Conservation (phyloP, 352 stramenopile species). For the Globisporangium uncinulatum region DNA sequence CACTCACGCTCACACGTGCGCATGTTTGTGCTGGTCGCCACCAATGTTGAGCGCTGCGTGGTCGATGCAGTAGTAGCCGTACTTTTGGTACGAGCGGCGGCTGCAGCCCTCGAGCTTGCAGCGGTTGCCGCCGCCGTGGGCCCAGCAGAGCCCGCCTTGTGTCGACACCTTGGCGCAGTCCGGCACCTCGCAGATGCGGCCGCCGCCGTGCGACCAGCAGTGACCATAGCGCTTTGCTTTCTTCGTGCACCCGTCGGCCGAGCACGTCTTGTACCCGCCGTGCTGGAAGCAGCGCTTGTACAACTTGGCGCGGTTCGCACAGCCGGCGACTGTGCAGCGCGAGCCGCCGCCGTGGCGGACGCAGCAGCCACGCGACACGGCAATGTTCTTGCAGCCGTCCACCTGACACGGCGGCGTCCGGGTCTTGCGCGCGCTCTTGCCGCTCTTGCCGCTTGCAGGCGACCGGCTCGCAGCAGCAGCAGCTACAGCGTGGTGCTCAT, state of each 20-base stretch:
- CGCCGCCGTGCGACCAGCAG: conserved; percentile 49
- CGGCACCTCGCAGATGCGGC: conserved; percentile 52
- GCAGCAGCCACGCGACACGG: conserved; percentile 27
- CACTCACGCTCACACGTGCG: background rate
- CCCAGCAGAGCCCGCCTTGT: conserved; percentile 67
- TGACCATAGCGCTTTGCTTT: conserved; percentile 27
- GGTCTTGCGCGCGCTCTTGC: conserved; percentile 22
- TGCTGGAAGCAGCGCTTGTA: conserved; percentile 39
- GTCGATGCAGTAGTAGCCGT: conserved; percentile 41
- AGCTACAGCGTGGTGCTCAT: conserved; percentile 3
- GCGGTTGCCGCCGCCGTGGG: conserved; percentile 57
- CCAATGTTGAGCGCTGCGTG: conserved; percentile 22
- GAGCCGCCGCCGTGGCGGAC: conserved; percentile 33
- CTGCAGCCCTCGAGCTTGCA: conserved; percentile 40
- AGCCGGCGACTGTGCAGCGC: conserved; percentile 26
- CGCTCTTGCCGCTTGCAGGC: background rate
- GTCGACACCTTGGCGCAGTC: conserved; percentile 63
- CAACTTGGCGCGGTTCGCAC: conserved; percentile 32
- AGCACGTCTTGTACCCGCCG: conserved; percentile 29
- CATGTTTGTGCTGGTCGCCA: conserved; percentile 7
- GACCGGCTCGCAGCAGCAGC: background rate
- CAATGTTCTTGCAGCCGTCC: conserved; percentile 50
- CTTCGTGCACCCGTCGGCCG: conserved; percentile 23
- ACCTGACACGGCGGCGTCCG: conserved; percentile 59
- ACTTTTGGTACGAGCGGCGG: conserved; percentile 42